Evolutionary conservation across 352 stramenopile species (phyloP).

Genomic region (Blastocystis sp.): DNA sequence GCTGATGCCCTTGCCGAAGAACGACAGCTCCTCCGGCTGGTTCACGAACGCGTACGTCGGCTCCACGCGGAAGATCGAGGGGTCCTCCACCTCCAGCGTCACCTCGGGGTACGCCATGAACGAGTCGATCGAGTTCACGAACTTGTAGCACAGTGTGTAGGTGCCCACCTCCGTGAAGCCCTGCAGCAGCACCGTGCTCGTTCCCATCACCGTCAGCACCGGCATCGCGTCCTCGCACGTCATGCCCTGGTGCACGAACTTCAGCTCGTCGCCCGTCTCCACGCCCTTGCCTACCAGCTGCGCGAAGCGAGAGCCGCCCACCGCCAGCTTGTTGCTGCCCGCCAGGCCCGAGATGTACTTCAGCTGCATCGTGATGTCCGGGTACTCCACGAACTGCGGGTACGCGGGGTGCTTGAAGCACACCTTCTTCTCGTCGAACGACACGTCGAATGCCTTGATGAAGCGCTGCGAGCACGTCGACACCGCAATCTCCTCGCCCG

Average conservation of each 20-base stretch:
- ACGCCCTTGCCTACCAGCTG: slow-evolving; percentile 41
- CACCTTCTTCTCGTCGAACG: slow-evolving; percentile 59
- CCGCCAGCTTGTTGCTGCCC: slow-evolving; percentile 43
- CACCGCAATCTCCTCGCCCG: slow-evolving; percentile 21
- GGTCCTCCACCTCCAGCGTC: slow-evolving; percentile 20
- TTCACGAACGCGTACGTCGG: slow-evolving; percentile 47
- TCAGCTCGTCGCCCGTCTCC: slow-evolving; percentile 30
- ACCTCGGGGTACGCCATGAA: slow-evolving; percentile 42
- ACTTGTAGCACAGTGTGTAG: slow-evolving; percentile 51
- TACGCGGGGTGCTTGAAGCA: slow-evolving; percentile 61
- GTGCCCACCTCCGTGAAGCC: slow-evolving; percentile 11
- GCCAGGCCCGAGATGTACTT: slow-evolving; percentile 49
- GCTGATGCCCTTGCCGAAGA: slow-evolving; percentile 41
- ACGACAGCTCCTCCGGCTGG: neutral
- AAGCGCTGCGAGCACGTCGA: slow-evolving; percentile 49
- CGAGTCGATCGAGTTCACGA: slow-evolving; percentile 54
- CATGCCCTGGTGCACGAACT: slow-evolving; percentile 36
- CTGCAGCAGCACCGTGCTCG: neutral
- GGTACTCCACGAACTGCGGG: slow-evolving; percentile 40
- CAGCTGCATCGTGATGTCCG: slow-evolving; percentile 41
- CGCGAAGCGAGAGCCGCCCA: neutral
- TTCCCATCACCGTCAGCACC: slow-evolving; percentile 25
- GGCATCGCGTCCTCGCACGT: neutral
- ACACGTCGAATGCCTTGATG: slow-evolving; percentile 30
- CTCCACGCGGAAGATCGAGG: neutral